These are phyloP conservation scores for Yamadazyma kitorensis DNA, from an alignment of 805 yeast genomes.

Conservation along the genomic window DNA sequence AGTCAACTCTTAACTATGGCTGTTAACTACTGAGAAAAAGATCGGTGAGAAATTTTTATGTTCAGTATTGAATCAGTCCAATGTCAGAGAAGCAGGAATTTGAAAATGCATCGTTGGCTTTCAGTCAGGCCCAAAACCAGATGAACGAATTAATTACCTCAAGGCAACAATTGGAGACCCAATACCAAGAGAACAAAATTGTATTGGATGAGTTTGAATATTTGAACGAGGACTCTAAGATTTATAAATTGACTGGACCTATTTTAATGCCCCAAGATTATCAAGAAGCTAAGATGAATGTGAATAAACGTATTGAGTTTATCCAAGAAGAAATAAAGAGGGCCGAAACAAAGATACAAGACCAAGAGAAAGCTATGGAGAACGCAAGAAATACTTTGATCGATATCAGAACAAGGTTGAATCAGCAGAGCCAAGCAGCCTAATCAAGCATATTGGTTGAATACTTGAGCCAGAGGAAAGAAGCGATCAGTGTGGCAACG, in stretches of 20 bases:
- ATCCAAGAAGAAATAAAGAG: conserved; percentile 72
- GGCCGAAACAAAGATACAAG: conserved; percentile 65
- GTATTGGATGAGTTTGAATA: conserved; percentile 76
- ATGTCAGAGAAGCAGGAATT: conserved; percentile 26
- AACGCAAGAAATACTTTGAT: conserved; percentile 54
- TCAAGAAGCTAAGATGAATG: conserved; percentile 78
- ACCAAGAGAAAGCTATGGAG: conserved; percentile 50
- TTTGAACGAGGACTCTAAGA: conserved; percentile 66
- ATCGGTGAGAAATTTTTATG: too few species aligned
- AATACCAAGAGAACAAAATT: conserved; percentile 87
- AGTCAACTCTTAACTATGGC: too few species aligned
- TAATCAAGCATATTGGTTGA: too few species aligned
- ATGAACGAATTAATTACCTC: conserved; percentile 58
- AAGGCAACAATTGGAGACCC: conserved; percentile 89
- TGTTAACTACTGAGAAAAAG: too few species aligned
- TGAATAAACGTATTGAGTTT: conserved; percentile 85
- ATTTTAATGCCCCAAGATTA: conserved; percentile 87
- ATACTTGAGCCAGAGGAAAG: too few species aligned
- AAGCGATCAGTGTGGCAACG: too few species aligned
- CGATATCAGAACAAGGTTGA: conserved; percentile 38
- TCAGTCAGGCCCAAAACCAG: conserved; percentile 44
- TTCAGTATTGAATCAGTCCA: too few species aligned
- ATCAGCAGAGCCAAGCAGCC: too few species aligned
- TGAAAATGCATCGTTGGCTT: conserved; percentile 44
- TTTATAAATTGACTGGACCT: conserved; percentile 90